A percentile compares a stretch with the other conserved stretches of the same genome.
These are phyloP conservation scores for Suillus sp. DNA, from an alignment of 768 basidiomycete genomes.

Conservation along the genomic window DNA sequence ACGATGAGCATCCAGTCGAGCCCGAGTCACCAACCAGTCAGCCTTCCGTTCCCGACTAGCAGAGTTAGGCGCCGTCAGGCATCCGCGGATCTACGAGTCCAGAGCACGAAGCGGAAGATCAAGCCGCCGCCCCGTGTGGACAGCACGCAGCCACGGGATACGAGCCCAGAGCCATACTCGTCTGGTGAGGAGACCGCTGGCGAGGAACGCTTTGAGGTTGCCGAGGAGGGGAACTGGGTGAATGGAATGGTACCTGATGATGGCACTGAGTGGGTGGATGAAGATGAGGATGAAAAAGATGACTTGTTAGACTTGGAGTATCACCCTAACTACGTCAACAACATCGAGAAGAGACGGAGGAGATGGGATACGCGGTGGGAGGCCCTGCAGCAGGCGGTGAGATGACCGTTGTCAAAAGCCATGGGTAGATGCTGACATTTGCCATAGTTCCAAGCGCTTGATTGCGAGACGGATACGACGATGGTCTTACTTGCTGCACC, in stretches of 20 bases:
- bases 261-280: constrained; percentile 74
- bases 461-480: constrained; percentile 80
- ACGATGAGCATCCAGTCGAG: constrained; percentile 57
- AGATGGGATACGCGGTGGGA: constrained; percentile 82
- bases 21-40: constrained; percentile 36
- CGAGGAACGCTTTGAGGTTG: constrained; percentile 48
- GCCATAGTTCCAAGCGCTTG: constrained; percentile 71
- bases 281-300: constrained; percentile 67
- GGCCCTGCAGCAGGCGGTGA: constrained; percentile 68
- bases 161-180: constrained; percentile 74
- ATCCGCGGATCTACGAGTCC: constrained; percentile 37
- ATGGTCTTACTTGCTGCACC: constrained; percentile 76
- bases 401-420: constrained; percentile 18
- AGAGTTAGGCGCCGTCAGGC: constrained; percentile 49
- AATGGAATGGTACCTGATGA: constrained; percentile 38
- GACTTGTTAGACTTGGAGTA: constrained; percentile 77
- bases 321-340: constrained; percentile 69
- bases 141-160: constrained; percentile 81
- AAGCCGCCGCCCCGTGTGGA: constrained; percentile 79
- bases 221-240: constrained; percentile 43
- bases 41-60: constrained; percentile 51
- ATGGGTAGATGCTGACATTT: constrained; percentile 7
- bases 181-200: constrained; percentile 82
- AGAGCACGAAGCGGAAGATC: constrained; percentile 35
- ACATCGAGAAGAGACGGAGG: constrained; percentile 65